phyloP scores from a whole-genome alignment of 2,329 filamentous ascomycete species.

The Aspergillus piperis region DNA sequence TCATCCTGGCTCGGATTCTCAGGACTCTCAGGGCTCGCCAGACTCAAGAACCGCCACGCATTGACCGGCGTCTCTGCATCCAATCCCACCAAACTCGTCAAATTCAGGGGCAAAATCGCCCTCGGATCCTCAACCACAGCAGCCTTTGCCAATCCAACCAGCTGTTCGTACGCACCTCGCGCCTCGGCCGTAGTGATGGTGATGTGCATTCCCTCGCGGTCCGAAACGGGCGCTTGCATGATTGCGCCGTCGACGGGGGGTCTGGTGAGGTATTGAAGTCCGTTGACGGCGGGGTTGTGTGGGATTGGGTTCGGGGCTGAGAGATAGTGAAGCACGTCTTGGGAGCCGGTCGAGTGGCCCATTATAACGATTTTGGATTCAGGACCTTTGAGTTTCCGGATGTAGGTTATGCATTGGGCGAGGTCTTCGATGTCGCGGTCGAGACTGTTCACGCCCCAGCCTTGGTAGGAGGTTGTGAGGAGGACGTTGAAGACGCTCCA shows the following conservation, averaged over 20 bases:
- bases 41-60: constrained; percentile 60
- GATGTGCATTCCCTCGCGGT: constrained; percentile 64
- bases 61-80: constrained; percentile 49
- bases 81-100: constrained; percentile 36
- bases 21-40: constrained; percentile 55
- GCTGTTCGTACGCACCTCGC: constrained; percentile 33
- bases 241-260: constrained; percentile 71
- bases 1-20: constrained; percentile 72
- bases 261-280: constrained; percentile 40
- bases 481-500: constrained; percentile 58
- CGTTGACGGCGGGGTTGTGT: constrained; percentile 29
- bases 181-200: constrained; percentile 25
- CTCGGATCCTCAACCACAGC: constrained; percentile 19
- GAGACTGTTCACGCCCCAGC: constrained; percentile 58
- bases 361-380: constrained; percentile 62
- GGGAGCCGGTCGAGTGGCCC: constrained; percentile 70
- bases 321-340: constrained; percentile 68
- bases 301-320: constrained; percentile 44
- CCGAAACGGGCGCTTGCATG: constrained; percentile 76
- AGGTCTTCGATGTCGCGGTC: constrained; percentile 58
- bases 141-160: constrained; percentile 36
- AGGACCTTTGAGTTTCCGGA: constrained; percentile 37
- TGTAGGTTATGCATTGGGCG: constrained; percentile 53
- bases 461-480: constrained; percentile 55
- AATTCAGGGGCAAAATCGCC: constrained; percentile 35